Evolutionary conservation across 805 yeast species (phyloP).

Genomic region (Barnettozyma populi): DNA sequence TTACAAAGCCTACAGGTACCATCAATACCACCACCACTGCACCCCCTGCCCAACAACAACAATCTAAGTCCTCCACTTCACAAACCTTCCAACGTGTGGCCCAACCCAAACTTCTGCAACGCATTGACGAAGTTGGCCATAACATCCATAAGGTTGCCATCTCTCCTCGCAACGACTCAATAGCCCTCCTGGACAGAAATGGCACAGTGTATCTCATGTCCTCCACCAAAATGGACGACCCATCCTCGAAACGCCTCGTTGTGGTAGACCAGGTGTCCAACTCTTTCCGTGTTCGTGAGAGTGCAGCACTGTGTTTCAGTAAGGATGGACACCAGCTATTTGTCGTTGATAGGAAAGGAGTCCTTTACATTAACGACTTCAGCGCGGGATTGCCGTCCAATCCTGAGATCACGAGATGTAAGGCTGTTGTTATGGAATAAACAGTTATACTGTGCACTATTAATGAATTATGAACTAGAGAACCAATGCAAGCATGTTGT

Average conservation of each 20-base stretch:
- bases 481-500: no score
- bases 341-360: constrained; percentile 76
- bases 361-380: constrained; percentile 75
- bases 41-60: neutral
- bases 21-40: neutral
- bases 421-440: constrained; percentile 2
- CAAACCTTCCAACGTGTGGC: constrained; percentile 36
- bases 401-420: constrained; percentile 11
- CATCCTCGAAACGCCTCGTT: constrained; percentile 39
- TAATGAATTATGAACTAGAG: neutral
- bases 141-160: constrained; percentile 67
- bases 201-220: constrained; percentile 71
- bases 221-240: constrained; percentile 52
- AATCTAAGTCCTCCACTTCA: constrained; percentile 8
- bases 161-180: constrained; percentile 82
- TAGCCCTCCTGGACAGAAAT: constrained; percentile 73
- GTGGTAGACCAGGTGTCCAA: constrained; percentile 73
- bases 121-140: constrained; percentile 77
- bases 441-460: neutral
- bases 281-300: constrained; percentile 64
- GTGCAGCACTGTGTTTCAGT: constrained; percentile 76
- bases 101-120: constrained; percentile 54
- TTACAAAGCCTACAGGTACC: neutral
- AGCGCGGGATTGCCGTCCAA: constrained; percentile 67
- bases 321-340: constrained; percentile 76